Percentiles rank a stretch among this genome's conserved stretches.
phyloP scores from a whole-genome alignment of 2,329 filamentous ascomycete genomes.

The Metarhizium rileyi region DNA sequence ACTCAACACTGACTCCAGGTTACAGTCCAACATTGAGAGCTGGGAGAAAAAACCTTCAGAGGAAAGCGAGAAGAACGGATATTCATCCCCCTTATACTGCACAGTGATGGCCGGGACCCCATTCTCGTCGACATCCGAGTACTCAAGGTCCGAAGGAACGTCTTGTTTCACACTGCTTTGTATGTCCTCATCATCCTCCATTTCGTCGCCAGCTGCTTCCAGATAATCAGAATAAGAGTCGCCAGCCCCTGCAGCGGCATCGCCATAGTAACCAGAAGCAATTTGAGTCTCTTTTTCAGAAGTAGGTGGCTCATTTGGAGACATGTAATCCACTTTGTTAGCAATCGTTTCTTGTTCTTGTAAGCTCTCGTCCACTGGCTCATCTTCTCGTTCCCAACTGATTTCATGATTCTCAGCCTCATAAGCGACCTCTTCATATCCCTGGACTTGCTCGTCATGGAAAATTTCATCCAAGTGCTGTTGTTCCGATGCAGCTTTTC shows the following conservation, averaged over 20 bases:
- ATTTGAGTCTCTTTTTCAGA: neutral
- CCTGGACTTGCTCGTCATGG: neutral
- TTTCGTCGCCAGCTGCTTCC: neutral
- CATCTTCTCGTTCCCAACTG: slow-evolving; percentile 13
- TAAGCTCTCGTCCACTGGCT: neutral
- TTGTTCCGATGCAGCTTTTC: neutral
- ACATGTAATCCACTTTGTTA: neutral
- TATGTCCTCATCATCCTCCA: slow-evolving; percentile 1
- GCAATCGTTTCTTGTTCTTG: neutral
- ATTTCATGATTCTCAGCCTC: slow-evolving; percentile 12
- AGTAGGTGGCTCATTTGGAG: neutral
- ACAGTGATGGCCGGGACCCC: slow-evolving; percentile 29
- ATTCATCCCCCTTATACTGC: slow-evolving; percentile 33
- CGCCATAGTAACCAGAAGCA: neutral
- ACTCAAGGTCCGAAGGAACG: slow-evolving; percentile 1
- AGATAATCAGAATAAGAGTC: neutral
- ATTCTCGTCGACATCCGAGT: slow-evolving; percentile 5
- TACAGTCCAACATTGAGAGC: slow-evolving; percentile 29
- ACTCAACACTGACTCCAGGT: slow-evolving; percentile 33
- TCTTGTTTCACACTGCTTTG: neutral
- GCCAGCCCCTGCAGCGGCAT: neutral
- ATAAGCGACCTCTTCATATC: neutral
- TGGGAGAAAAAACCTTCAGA: slow-evolving; percentile 36
- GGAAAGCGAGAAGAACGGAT: slow-evolving; percentile 28
- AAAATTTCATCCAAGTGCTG: neutral